Percentiles rank a stretch among this genome's conserved stretches.
phyloP scores from a whole-genome alignment of 495 filamentous ascomycete species.

The Penicillium nucicola region DNA sequence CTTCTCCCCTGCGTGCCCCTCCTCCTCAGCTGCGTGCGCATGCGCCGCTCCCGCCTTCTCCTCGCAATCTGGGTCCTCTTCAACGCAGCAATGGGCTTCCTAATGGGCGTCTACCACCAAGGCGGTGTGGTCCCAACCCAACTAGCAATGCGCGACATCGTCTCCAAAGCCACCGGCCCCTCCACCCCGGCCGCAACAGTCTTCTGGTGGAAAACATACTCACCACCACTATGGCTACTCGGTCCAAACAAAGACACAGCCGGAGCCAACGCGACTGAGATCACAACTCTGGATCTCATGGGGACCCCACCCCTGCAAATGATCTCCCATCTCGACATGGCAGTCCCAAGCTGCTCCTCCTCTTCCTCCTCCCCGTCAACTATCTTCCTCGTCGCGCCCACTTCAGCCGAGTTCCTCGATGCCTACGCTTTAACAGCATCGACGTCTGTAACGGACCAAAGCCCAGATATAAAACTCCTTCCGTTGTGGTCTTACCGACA shows the following conservation, averaged over 20 bases:
- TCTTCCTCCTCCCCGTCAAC: slow-evolving; percentile 9
- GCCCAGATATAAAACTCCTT: slow-evolving; percentile 41
- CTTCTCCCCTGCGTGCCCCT: slow-evolving; percentile 84
- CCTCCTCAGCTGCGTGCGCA: slow-evolving; percentile 74
- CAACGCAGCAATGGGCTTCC: slow-evolving; percentile 69
- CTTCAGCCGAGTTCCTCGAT: slow-evolving; percentile 69
- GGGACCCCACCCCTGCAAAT: slow-evolving; percentile 63
- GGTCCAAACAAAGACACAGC: slow-evolving; percentile 61
- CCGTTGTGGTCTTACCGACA: slow-evolving; percentile 67
- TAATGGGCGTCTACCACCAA: slow-evolving; percentile 95
- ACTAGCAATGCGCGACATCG: slow-evolving; percentile 43
- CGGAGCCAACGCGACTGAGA: slow-evolving; percentile 26
- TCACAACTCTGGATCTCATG: slow-evolving; percentile 80
- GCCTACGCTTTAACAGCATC: slow-evolving; percentile 41
- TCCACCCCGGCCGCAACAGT: slow-evolving; percentile 55
- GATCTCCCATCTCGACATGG: slow-evolving; percentile 51
- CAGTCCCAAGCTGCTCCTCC: slow-evolving; percentile 60
- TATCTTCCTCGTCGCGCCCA: slow-evolving; percentile 65
- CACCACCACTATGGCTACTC: slow-evolving; percentile 87
- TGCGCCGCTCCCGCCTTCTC: slow-evolving; percentile 65
- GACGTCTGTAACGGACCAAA: background rate
- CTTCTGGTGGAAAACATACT: slow-evolving; percentile 98
- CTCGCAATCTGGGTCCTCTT: slow-evolving; percentile 74
- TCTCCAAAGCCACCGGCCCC: slow-evolving; percentile 19
- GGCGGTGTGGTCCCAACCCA: slow-evolving; percentile 87